Percentiles rank a stretch among this genome's conserved stretches.
phyloP scores from a whole-genome alignment of 2,329 filamentous ascomycete species.

The Exophiala xenobiotica region DNA sequence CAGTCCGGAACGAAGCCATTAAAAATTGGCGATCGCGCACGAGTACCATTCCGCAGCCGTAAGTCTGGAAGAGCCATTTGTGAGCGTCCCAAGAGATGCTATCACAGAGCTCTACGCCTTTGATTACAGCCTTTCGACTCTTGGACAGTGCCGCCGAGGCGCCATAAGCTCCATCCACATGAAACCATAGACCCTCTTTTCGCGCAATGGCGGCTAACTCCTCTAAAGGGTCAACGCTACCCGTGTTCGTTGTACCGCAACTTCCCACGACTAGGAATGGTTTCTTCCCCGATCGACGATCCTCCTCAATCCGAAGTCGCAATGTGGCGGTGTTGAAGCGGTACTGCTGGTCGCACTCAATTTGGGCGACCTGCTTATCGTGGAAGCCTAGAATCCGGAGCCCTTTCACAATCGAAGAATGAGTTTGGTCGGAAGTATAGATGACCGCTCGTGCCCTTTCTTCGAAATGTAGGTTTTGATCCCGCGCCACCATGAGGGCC shows the following conservation, averaged over 20 bases:
- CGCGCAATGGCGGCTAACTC: background rate
- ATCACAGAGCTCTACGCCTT: constrained; percentile 23
- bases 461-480: constrained; percentile 12
- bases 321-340: background rate
- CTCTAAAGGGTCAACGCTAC: background rate
- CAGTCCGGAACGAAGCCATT: constrained; percentile 21
- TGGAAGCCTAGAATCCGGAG: constrained; percentile 24
- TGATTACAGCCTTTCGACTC: constrained; percentile 5
- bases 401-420: constrained; percentile 23
- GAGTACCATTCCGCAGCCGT: constrained; percentile 32
- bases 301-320: background rate
- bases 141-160: constrained; percentile 25
- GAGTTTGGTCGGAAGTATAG: constrained; percentile 29
- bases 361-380: constrained; percentile 18
- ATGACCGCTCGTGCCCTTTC: constrained; percentile 11
- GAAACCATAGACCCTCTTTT: background rate
- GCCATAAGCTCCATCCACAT: background rate
- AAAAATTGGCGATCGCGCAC: constrained; percentile 18
- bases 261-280: background rate
- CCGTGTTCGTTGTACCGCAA: background rate
- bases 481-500: constrained; percentile 27
- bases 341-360: constrained; percentile 12
- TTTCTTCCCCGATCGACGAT: background rate
- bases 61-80: constrained; percentile 33
- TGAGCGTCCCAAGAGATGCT: constrained; percentile 33